phyloP scores from a whole-genome alignment of 768 basidiomycete genomes.

The Termitomyces eurrhizus region DNA sequence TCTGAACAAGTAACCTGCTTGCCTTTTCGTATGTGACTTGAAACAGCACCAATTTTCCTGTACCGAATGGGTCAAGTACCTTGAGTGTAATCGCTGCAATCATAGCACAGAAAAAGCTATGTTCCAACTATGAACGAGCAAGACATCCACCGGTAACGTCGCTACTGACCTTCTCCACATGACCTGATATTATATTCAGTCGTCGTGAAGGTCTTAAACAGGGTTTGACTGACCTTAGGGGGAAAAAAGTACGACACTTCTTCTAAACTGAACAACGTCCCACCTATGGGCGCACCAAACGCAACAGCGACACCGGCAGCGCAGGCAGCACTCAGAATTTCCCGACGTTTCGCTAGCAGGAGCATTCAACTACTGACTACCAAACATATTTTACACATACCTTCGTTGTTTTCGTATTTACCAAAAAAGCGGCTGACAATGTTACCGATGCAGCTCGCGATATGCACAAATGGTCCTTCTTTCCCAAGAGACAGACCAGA shows the following conservation, averaged over 20 bases:
- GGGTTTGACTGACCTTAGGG: slow-evolving; percentile 56
- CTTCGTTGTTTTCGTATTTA: slow-evolving; percentile 97
- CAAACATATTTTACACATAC: slow-evolving; percentile 29
- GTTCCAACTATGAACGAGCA: slow-evolving; percentile 17
- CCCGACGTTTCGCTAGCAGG: slow-evolving; percentile 77
- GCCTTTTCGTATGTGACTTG: slow-evolving; percentile 89
- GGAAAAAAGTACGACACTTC: slow-evolving; percentile 98
- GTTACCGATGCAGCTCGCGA: slow-evolving; percentile 90
- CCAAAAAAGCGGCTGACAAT: slow-evolving; percentile 80
- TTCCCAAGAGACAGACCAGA: slow-evolving; percentile 86
- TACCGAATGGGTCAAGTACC: slow-evolving; percentile 93
- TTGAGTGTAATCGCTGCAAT: slow-evolving; percentile 93
- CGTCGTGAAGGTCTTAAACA: neutral
- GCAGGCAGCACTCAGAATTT: slow-evolving; percentile 92
- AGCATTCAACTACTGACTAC: neutral
- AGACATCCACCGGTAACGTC: slow-evolving; percentile 17
- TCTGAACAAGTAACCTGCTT: neutral
- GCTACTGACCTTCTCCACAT: slow-evolving; percentile 85
- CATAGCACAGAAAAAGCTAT: slow-evolving; percentile 96
- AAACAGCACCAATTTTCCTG: slow-evolving; percentile 90
- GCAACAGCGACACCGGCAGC: slow-evolving; percentile 98
- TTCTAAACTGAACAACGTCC: slow-evolving; percentile 89
- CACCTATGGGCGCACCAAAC: slow-evolving; percentile 95
- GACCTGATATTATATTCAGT: slow-evolving; percentile 38
- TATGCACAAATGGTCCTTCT: slow-evolving; percentile 78